Evolutionary conservation across 2,329 filamentous ascomycete species (phyloP), one percentile per base, ranked within the genome.

Genomic region (Aspergillus pseudonomiae): DNA sequence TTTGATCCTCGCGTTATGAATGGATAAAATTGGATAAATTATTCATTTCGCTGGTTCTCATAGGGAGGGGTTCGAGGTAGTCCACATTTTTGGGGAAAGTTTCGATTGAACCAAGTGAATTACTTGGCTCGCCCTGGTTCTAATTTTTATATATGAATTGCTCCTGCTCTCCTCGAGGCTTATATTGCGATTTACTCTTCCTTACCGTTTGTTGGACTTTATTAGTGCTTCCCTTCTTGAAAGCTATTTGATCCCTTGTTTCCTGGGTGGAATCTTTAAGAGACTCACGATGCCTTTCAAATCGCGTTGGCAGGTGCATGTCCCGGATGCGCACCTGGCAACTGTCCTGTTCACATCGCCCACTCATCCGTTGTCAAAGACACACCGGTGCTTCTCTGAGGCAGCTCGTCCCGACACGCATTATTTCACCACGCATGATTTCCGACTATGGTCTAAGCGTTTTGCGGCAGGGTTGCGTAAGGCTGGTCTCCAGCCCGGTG

Each of bases 401-500:
- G 86, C 90, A 10, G 84, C 87, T 41, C 81, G 84, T 1, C 89
- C 92, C 1, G 85, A 91, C 7, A 88, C 85, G 10, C 87, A 90
- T 69, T 88, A 84, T 68, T 80, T 95, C 45, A 91, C 89, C 4
- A 80, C 86, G 45, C 74, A 83, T 66, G 83, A 85, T 64, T 91
- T 89, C 75, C 88, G 91, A 26, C 81, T 89, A 67, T 89, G 91
- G 81, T 85, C 88, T 39, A 90, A 93, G 75, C 88, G 91, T 16
- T 79, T 95, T 39, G 92, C 91, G 1, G 81, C 87, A 1, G 92
- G 92, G 1, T 79, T 93, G 34, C 82, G 82, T 53, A 84, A 84
- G 60, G 83, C 85, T 19, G 92, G 91, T 1, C 78, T 94, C 21
- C 79, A 87, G 65, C 80, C 81, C 0, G 89, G 91, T 12, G 91